Evolutionary conservation across 345 rosid species (phyloP).

Genomic region (Hibiscus trionum): DNA sequence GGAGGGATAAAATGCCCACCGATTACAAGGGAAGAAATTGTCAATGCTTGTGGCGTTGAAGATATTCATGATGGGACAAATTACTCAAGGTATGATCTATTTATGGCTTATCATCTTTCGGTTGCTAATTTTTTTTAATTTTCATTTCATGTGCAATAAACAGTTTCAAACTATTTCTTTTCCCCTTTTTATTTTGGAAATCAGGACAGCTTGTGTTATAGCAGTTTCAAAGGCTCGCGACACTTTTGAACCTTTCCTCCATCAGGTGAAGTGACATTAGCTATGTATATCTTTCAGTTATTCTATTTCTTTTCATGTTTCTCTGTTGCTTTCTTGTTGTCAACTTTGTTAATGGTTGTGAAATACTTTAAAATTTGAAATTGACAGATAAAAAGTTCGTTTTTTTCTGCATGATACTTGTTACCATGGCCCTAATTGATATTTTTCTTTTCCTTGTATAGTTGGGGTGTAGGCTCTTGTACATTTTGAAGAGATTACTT

Average conservation of each 20-base stretch:
- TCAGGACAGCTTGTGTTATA: slow-evolving; percentile 93
- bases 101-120: slow-evolving; percentile 2
- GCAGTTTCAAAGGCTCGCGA: slow-evolving; percentile 98
- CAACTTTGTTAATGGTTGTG: neutral
- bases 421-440: neutral
- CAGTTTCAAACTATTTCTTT: slow-evolving; percentile 6
- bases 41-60: slow-evolving; percentile 94
- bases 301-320: neutral
- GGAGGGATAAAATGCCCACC: slow-evolving; percentile 93
- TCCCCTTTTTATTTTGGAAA: slow-evolving; percentile 19
- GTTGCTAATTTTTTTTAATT: slow-evolving; percentile 2
- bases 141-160: slow-evolving; percentile 10
- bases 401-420: neutral
- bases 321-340: neutral
- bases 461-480: slow-evolving; percentile 77
- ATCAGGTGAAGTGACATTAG: slow-evolving; percentile 44
- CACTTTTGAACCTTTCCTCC: slow-evolving; percentile 92
- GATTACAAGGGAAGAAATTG: slow-evolving; percentile 88
- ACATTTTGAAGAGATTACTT: slow-evolving; percentile 83
- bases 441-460: slow-evolving; percentile 26
- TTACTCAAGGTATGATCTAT: slow-evolving; percentile 63
- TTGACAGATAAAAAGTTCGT: neutral
- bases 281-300: neutral
- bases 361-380: neutral
- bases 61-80: slow-evolving; percentile 97